A percentile compares a stretch with the other conserved stretches of the same genome.
phyloP scores from a whole-genome alignment of 768 basidiomycete species.

The Mycena vulgaris region DNA sequence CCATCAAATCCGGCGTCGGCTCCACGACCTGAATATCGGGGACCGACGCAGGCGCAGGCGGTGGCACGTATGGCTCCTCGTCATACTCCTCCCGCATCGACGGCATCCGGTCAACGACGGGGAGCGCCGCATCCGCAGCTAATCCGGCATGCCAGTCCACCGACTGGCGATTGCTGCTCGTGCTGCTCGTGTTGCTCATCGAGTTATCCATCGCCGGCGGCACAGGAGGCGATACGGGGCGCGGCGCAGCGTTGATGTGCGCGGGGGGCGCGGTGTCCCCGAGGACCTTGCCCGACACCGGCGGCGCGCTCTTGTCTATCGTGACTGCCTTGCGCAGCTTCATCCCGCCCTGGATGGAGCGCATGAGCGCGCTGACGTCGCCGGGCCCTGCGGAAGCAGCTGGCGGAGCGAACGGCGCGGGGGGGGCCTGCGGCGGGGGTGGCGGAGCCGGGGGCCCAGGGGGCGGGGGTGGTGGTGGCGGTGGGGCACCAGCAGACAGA shows the following conservation, averaged over 20 bases:
- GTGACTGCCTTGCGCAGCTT: conserved; percentile 84
- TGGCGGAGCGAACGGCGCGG: conserved; percentile 51
- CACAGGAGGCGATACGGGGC: conserved; percentile 57
- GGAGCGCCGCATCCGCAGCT: conserved; percentile 76
- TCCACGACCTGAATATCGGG: conserved; percentile 75
- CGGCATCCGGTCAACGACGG: conserved; percentile 59
- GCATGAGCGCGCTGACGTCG: conserved; percentile 77
- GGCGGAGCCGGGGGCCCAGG: conserved; percentile 48
- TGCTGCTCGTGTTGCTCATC: conserved; percentile 47
- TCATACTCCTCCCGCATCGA: conserved; percentile 76
- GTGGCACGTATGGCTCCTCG: conserved; percentile 51
- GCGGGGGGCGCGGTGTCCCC: conserved; percentile 80
- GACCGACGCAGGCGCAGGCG: conserved; percentile 50
- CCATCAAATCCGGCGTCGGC: conserved; percentile 65
- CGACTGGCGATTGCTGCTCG: conserved; percentile 72
- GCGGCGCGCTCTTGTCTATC: conserved; percentile 83
- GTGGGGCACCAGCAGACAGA: conserved; percentile 57
- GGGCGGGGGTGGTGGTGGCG: conserved; percentile 51
- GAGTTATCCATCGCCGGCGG: conserved; percentile 49
- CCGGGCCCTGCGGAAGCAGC: conserved; percentile 55
- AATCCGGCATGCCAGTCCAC: conserved; percentile 94
- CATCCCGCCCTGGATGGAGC: conserved; percentile 84
- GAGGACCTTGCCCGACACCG: conserved; percentile 82
- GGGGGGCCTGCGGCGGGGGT: conserved; percentile 42
- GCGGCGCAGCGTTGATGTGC: conserved; percentile 72